Conservation (phyloP, 2,329 filamentous ascomycete species). For the Massarina eburnea region DNA sequence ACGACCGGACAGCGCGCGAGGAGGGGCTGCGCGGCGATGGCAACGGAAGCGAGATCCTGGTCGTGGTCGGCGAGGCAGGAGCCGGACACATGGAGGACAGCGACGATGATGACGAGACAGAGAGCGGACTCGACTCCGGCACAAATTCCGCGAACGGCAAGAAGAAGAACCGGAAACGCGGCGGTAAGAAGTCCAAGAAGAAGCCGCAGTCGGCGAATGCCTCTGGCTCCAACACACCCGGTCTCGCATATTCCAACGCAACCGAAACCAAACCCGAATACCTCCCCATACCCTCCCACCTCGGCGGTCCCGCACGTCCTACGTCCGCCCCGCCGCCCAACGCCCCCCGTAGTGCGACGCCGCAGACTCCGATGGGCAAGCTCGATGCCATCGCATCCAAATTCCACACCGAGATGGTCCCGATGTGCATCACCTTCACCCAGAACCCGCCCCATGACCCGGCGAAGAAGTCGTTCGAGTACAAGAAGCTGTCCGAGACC, state of each 20-base stretch:
- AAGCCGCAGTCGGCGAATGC: constrained; percentile 47
- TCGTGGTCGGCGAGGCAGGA: constrained; percentile 57
- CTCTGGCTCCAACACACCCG: constrained; percentile 46
- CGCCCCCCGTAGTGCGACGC: constrained; percentile 30
- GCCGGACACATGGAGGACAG: constrained; percentile 45
- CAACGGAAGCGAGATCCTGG: constrained; percentile 61
- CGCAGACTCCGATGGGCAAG: constrained; percentile 54
- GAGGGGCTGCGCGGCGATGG: constrained; percentile 62
- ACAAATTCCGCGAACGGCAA: constrained; percentile 30
- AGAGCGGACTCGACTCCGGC: constrained; percentile 29
- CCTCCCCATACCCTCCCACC: constrained; percentile 40
- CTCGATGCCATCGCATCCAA: constrained; percentile 66
- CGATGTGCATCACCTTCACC: constrained; percentile 64
- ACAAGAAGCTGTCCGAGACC: constrained; percentile 74
- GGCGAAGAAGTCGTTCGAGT: constrained; percentile 71
- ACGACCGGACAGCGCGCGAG: constrained; percentile 57
- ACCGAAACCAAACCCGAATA: constrained; percentile 39
- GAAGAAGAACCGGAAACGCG: constrained; percentile 37
- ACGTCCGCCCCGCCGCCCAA: constrained; percentile 40
- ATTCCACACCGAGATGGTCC: constrained; percentile 66
- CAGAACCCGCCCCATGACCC: constrained; percentile 59
- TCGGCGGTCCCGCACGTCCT: constrained; percentile 34
- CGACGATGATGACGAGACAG: constrained; percentile 43
- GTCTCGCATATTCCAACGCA: constrained; percentile 31
- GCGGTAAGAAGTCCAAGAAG: constrained; percentile 50